Conservation (phyloP, 768 basidiomycete genomes). For the Lenzites betulinus region DNA sequence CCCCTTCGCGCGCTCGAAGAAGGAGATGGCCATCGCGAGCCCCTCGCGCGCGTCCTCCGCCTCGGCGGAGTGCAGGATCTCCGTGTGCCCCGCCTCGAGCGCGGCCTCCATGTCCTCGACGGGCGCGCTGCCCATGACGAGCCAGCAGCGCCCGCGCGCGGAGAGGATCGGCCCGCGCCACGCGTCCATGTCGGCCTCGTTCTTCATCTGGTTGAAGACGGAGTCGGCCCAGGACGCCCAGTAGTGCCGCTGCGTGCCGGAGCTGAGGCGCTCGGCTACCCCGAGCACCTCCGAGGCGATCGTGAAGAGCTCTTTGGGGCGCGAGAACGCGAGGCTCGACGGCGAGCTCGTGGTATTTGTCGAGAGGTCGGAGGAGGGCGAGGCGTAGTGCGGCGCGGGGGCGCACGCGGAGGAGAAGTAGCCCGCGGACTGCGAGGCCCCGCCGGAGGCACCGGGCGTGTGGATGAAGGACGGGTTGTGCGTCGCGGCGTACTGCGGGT, state of each 20-base stretch:
- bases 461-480: constrained; percentile 26
- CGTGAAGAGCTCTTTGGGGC: constrained; percentile 60
- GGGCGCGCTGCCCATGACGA: constrained; percentile 55
- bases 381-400: constrained; percentile 1
- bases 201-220: constrained; percentile 63
- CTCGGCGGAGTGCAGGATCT: constrained; percentile 45
- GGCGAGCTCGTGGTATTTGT: neutral
- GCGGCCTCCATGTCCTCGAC: constrained; percentile 58
- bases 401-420: constrained; percentile 14
- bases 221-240: constrained; percentile 67
- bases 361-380: constrained; percentile 16
- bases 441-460: constrained; percentile 6
- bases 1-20: constrained; percentile 36
- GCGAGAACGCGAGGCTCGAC: constrained; percentile 42
- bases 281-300: constrained; percentile 63
- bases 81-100: constrained; percentile 46
- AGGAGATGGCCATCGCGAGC: constrained; percentile 44
- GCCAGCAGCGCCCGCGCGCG: constrained; percentile 55
- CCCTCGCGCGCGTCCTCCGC: constrained; percentile 59
- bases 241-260: constrained; percentile 46
- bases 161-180: constrained; percentile 49
- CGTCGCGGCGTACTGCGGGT: constrained; percentile 36
- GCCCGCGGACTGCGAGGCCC: constrained; percentile 8
- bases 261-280: constrained; percentile 56
- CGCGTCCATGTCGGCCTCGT: constrained; percentile 55